phyloP scores from a whole-genome alignment of 2,329 filamentous ascomycete genomes.

The Alternaria triticimaculans region DNA sequence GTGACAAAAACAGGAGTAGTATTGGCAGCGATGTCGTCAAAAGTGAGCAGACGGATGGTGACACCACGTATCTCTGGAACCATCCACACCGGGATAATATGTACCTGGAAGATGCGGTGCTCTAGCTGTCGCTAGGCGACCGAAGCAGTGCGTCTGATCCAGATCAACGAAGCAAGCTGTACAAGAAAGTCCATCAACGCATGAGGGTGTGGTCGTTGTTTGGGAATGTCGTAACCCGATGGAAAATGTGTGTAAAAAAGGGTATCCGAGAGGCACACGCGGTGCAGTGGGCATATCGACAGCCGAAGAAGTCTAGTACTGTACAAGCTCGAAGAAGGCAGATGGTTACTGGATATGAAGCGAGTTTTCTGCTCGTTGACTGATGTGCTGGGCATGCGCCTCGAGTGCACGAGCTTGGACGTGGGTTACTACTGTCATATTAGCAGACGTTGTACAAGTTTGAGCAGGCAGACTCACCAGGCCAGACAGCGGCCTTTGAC shows the following conservation, averaged over 20 bases:
- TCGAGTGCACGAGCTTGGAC: slow-evolving; percentile 71
- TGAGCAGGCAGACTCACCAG: slow-evolving; percentile 65
- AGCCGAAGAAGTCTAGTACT: slow-evolving; percentile 15
- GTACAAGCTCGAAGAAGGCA: slow-evolving; percentile 21
- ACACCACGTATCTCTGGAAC: not conserved
- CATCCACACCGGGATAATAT: not conserved
- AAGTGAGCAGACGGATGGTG: not conserved
- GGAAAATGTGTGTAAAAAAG: not conserved
- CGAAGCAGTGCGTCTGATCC: not conserved
- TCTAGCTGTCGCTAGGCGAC: not conserved
- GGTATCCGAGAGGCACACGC: not conserved
- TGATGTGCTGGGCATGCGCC: slow-evolving; percentile 68
- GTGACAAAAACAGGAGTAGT: not conserved
- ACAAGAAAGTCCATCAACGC: not conserved
- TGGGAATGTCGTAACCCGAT: not conserved
- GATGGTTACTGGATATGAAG: slow-evolving; percentile 38
- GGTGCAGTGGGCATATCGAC: not conserved
- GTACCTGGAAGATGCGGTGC: not conserved
- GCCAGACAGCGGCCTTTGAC: slow-evolving; percentile 90
- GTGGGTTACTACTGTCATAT: slow-evolving; percentile 63
- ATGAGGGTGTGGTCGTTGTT: not conserved
- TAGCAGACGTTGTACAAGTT: slow-evolving; percentile 23
- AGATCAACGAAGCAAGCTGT: slow-evolving; percentile 6
- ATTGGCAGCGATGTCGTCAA: not conserved
- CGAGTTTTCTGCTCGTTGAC: slow-evolving; percentile 63